These are phyloP conservation scores for Drosera capensis DNA, from an alignment of 148 eudicot species.

Conservation along the genomic window DNA sequence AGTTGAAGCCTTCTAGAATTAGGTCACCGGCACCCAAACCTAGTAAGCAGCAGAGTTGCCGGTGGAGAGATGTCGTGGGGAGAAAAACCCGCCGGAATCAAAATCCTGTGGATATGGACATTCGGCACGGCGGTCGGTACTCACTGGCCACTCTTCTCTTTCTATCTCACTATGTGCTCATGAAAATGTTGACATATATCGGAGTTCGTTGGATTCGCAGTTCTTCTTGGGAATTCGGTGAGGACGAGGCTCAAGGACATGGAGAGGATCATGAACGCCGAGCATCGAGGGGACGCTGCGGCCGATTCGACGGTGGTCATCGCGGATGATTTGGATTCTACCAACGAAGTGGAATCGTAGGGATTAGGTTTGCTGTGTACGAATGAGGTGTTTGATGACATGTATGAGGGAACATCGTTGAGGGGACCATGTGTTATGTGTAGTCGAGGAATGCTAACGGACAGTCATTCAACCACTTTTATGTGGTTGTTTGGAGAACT, in stretches of 20 bases:
- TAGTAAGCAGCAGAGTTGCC: no score
- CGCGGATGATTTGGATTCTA: conserved; percentile 13
- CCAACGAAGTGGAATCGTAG: no score
- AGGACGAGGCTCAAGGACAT: conserved; percentile 45
- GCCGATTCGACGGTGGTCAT: conserved; percentile 9
- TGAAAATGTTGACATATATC: no score
- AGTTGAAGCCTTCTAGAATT: no score
- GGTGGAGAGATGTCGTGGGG: conserved; percentile 19
- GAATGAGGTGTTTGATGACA: no score
- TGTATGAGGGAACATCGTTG: no score
- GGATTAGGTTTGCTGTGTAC: no score
- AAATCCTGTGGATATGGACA: conserved; percentile 89
- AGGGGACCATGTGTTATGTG: no score
- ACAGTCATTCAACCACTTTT: no score
- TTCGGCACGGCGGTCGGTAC: conserved; percentile 68
- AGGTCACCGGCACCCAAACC: no score
- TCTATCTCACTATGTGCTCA: background rate
- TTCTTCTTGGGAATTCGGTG: conserved; percentile 45
- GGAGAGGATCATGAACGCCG: conserved; percentile 36
- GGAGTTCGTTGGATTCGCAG: conserved; percentile 31
- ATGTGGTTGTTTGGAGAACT: no score
- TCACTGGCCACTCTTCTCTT: background rate
- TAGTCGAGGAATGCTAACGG: no score
- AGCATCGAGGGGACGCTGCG: conserved; percentile 7
- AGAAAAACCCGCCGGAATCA: conserved; percentile 64